Evolutionary conservation across 2,329 filamentous ascomycete genomes (phyloP).

Genomic region (Blastomyces emzantsi): DNA sequence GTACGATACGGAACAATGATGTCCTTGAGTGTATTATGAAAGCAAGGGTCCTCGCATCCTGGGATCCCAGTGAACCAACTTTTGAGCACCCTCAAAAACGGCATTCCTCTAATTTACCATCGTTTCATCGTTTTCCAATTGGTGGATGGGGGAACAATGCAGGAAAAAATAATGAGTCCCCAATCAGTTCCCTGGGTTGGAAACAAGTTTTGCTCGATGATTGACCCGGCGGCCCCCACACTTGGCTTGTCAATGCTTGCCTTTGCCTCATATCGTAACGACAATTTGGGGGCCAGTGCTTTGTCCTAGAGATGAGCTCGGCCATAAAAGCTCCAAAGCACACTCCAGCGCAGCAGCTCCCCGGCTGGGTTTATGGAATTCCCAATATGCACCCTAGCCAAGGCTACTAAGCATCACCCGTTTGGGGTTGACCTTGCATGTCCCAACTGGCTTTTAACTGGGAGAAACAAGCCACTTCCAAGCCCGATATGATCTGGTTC

Average conservation of each 20-base stretch:
- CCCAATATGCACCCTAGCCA: background rate
- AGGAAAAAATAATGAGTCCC: too few relatives aligned
- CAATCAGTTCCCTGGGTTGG: background rate
- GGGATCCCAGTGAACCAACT: background rate
- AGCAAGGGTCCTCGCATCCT: too few relatives aligned
- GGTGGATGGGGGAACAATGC: background rate
- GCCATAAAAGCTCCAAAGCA: too few relatives aligned
- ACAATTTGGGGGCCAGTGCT: background rate
- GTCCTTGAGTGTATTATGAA: too few relatives aligned
- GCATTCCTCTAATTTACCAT: background rate
- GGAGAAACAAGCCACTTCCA: background rate
- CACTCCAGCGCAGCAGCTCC: too few relatives aligned
- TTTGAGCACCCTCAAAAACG: background rate
- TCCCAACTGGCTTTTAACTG: background rate
- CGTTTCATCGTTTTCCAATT: background rate
- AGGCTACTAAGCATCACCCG: background rate
- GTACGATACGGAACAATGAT: too few relatives aligned
- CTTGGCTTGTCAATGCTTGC: background rate
- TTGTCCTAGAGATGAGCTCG: background rate
- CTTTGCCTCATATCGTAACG: background rate
- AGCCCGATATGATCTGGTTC: background rate
- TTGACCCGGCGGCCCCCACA: background rate
- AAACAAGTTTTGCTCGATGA: background rate
- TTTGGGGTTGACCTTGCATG: background rate
- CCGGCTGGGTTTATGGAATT: background rate